A percentile compares a stretch with the other conserved stretches of the same genome.
Conservation (phyloP, 352 stramenopile species). For the Phytophthora sp. region DNA sequence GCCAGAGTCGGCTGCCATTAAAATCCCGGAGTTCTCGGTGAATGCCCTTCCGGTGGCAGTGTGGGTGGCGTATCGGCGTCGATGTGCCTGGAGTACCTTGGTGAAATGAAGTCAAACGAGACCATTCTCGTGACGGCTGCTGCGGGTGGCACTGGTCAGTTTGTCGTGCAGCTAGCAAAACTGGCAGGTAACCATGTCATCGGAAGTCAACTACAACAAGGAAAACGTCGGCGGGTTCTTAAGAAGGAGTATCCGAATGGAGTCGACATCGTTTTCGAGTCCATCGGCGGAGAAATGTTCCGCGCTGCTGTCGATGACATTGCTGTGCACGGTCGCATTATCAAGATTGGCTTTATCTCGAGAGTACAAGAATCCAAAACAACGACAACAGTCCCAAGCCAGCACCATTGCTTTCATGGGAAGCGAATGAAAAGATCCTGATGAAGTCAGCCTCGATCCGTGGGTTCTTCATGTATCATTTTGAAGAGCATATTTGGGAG, state of each 20-base stretch:
- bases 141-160: slow-evolving; percentile 72
- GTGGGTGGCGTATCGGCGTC: slow-evolving; percentile 49
- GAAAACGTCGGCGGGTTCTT: slow-evolving; percentile 39
- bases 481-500: slow-evolving; percentile 35
- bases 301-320: slow-evolving; percentile 37
- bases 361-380: slow-evolving; percentile 35
- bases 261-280: slow-evolving; percentile 45
- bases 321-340: slow-evolving; percentile 27
- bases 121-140: slow-evolving; percentile 40
- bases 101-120: slow-evolving; percentile 37
- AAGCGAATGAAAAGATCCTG: slow-evolving; percentile 34
- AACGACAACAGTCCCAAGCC: slow-evolving; percentile 10
- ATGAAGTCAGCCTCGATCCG: slow-evolving; percentile 47
- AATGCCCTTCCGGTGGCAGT: slow-evolving; percentile 41
- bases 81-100: slow-evolving; percentile 40
- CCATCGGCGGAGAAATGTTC: slow-evolving; percentile 38
- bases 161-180: slow-evolving; percentile 81
- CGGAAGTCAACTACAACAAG: slow-evolving; percentile 74
- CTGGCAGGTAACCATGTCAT: slow-evolving; percentile 62
- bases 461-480: slow-evolving; percentile 42
- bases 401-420: slow-evolving; percentile 23
- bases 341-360: slow-evolving; percentile 36
- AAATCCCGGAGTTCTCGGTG: slow-evolving; percentile 21
- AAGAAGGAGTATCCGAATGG: slow-evolving; percentile 46
- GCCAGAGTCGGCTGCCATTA: slow-evolving; percentile 21